Evolutionary conservation across 352 stramenopile genomes (phyloP), one percentile per base, ranked within the genome.

Genomic region (Globisporangium takayamanum): DNA sequence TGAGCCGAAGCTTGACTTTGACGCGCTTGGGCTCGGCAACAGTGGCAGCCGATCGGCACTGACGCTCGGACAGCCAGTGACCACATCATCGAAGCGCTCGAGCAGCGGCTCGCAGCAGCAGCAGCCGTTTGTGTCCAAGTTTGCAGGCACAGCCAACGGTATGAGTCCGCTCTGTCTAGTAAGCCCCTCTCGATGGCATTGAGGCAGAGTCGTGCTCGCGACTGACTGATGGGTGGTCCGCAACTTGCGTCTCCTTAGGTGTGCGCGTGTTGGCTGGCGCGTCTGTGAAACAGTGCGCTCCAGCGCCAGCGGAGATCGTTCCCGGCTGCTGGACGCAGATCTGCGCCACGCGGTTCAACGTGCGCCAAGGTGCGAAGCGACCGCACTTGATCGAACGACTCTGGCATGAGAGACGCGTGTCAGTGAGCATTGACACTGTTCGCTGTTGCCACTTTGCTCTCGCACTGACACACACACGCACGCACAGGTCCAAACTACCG

Each of bases 291-390:
- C 70, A 78, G 66, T 88, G 78, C 53, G 55, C 67, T 15, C 57
- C 77, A 20, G 60, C 68, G 3, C 62, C 70, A 20, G 59, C 60
- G 1, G 69, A 74, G 28, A 74, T 64, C 22, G 63, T 76, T 12
- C 28, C 57, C 36, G 78, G 76, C 0, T 87, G 72, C 58, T 93
- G 83, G 83, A 69, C 77, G 4, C 76, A 88, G 28, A 72, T 93
- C 18, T 68, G 73, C 26, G 80, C 76, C 5, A 87, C 77, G 18
- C 75, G 79, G 4, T 93, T 90, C 49, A 85, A 91, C n/a, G 80
- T 93, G n/a, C 78, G 83, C 2, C 78, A 89, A 77, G 83, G 83
- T 80, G 55, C 25, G 44, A 49, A 30, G 33, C 48, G 39, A 45
- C 18, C 39, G 6, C 3, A 42, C 42, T 44, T 54, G 46, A 22